A percentile compares a stretch with the other conserved stretches of the same genome.
These are phyloP conservation scores for Beauveria sp. DNA, from an alignment of 2,329 filamentous ascomycete species.

Conservation along the genomic window DNA sequence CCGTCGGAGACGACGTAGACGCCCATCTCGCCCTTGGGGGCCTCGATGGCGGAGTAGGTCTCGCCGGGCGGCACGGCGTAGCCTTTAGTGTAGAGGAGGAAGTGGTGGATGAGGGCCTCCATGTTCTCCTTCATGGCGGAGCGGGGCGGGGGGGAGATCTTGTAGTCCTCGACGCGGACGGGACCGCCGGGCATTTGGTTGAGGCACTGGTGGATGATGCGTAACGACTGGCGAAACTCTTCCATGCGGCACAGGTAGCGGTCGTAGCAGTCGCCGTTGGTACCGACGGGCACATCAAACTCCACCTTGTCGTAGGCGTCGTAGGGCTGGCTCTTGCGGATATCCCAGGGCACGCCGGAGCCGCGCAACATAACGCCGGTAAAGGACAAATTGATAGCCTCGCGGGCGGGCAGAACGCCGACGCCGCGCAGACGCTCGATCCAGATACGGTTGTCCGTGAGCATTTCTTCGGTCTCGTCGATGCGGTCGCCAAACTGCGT, in stretches of 20 bases:
- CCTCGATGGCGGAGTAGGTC: conserved; percentile 96
- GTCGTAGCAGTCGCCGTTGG: conserved; percentile 98
- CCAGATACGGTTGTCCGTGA: conserved; percentile 99
- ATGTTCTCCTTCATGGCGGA: conserved; percentile 99
- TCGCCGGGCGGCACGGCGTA: conserved; percentile 95
- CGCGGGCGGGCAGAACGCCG: conserved; percentile 81
- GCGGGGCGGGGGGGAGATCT: conserved; percentile 91
- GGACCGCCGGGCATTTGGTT: conserved; percentile 98
- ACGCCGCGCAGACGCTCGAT: conserved; percentile 85
- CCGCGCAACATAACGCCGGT: conserved; percentile 96
- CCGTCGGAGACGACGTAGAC: conserved; percentile 95
- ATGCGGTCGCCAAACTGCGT: conserved; percentile 98
- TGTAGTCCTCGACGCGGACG: conserved; percentile 96
- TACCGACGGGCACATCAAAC: conserved; percentile 93
- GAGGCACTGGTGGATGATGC: conserved; percentile 97
- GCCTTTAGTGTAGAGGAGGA: conserved; percentile 96
- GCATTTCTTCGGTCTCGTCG: conserved; percentile 96
- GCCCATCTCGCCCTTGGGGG: conserved; percentile 99
- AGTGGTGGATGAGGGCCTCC: conserved; percentile 99
- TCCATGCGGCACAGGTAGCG: conserved; percentile 99
- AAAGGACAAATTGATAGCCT: conserved; percentile 96
- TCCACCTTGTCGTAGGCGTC: conserved; percentile 97
- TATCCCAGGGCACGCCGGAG: conserved; percentile 90
- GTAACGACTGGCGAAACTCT: conserved; percentile 95
- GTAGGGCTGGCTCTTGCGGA: conserved; percentile 94